Evolutionary conservation across 768 basidiomycete genomes (phyloP).

Genomic region (Naganishia friedmannii): DNA sequence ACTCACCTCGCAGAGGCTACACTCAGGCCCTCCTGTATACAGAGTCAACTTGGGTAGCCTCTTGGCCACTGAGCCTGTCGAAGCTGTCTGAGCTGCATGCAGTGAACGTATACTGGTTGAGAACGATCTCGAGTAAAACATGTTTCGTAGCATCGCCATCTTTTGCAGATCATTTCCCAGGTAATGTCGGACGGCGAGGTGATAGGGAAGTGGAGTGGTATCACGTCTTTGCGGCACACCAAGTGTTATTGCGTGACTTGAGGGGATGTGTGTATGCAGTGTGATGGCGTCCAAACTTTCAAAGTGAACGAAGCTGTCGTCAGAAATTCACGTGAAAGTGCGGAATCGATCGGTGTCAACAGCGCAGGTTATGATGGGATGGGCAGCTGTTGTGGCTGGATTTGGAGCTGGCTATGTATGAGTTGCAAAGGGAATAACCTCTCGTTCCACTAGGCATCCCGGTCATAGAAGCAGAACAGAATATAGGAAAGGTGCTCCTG

Average conservation of each 20-base stretch:
- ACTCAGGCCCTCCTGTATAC: slow-evolving; percentile 51
- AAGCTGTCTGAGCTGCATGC: neutral
- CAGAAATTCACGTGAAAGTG: slow-evolving; percentile 17
- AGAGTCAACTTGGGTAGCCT: slow-evolving; percentile 43
- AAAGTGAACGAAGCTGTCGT: neutral
- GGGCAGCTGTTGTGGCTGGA: neutral
- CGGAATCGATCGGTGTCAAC: slow-evolving; percentile 16
- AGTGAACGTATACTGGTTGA: slow-evolving; percentile 4
- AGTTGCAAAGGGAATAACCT: no score
- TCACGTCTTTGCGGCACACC: no score
- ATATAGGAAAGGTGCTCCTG: neutral
- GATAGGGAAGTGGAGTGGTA: no score
- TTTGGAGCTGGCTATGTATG: no score
- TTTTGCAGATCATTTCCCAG: neutral
- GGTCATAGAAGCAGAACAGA: neutral
- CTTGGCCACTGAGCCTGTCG: neutral
- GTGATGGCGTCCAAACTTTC: no score
- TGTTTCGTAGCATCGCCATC: slow-evolving; percentile 10
- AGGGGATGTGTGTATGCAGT: no score
- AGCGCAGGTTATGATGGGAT: neutral
- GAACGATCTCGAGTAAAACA: slow-evolving; percentile 14
- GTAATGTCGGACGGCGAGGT: neutral
- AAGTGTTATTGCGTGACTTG: no score
- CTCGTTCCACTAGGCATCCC: no score
- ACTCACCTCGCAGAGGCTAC: slow-evolving; percentile 50